Evolutionary conservation across 2,329 filamentous ascomycete genomes (phyloP), one percentile per base, ranked within the genome.

Genomic region (Monosporascus sp.): DNA sequence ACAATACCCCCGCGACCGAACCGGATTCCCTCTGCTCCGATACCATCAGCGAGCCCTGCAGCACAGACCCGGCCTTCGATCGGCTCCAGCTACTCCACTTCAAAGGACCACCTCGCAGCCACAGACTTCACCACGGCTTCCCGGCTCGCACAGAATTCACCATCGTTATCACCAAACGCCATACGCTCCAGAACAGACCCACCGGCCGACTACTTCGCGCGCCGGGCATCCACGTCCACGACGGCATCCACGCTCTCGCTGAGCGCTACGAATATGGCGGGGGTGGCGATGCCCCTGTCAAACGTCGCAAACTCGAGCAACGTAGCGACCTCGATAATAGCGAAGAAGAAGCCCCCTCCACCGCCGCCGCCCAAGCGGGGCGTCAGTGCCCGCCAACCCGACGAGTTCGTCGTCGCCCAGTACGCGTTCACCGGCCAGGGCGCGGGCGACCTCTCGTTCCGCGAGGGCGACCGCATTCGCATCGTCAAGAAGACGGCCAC

Each of bases 401-500:
- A 72, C 51, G 78, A 77, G 58, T 90, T 76, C 58, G 86, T 89
- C 22, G 84, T 85, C 11, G 90, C 90, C 7, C 74, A 89, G 62
- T 94, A 90, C 68, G 80, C 87, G 58, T 95, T 91, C 65, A 76
- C 78, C 2, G 88, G 86, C 0, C 84, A 91, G 63, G 81, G 79
- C 6, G 68, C 73, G 2, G 88, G 87, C 0, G 90, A 95, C 67
- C 67, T 95, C 49, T 78, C 78, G 2, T 95, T 95, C 65, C 76
- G 76, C 31, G 87, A 92, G 68, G 90, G 89, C 2, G 90, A 94
- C 63, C 77, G 80, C 48, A 95, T 95, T 60, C 82, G 78, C 46
- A 85, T 95, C 3, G 65, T 91, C 34, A 89, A 89, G 73, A 90
- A 87, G 73, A 94, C 90, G 2, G 80, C 83, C 6, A 90, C 85